Base-by-base conservation (phyloP, 1,284 basidiomycete genomes). In the Sanghuangporus weigelae region DNA sequence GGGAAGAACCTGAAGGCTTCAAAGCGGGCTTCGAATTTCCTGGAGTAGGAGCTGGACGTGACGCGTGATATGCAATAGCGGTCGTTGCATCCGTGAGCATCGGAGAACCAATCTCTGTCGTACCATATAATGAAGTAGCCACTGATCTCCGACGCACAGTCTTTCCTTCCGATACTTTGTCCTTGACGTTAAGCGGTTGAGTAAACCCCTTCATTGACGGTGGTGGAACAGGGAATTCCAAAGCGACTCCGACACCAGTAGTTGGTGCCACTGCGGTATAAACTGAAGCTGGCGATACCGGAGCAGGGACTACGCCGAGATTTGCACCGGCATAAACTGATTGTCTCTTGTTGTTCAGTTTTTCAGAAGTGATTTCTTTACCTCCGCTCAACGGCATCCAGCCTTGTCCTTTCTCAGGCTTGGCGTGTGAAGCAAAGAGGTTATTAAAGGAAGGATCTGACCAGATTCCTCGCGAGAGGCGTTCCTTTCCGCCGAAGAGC, bases 401-500 rank as follows among this genome's bases (percentile, higher is more conserved):
- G 7, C 65, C 65, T 11, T 59, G 44, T n/a, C 40, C 61, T 73
- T 11, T 76, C 76, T 58, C 73, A 77, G 57, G 78, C 16, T 74
- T 75, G 60, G 77, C 78, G 35, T 67, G 68, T 42, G 66, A 68
- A 12, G 76, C 78, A 65, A 78, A 75, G n/a, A 63, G 38, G n/a
- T 63, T 63, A 11, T 51, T 54, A 40, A 63, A 66, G 5, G 65
- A 66, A 26, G 61, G 65, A 39, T 63, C 61, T 53, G 61, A 35
- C 65, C 65, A 66, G 8, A 66, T 38, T 31, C 78, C 74, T 19
- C 77, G 74, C 1, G 88, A 89, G 46, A 81, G 74, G 31, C 82
- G 75, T 70, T 90, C 88, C 68, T 85, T 84, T 2, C 89, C 89
- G 16, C 89, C 89, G 70, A 91, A 91, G 46, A 90, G 74, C 16